These are phyloP conservation scores for Cyanodermella asteris DNA, from an alignment of 2,329 filamentous ascomycete genomes.

Conservation along the genomic window DNA sequence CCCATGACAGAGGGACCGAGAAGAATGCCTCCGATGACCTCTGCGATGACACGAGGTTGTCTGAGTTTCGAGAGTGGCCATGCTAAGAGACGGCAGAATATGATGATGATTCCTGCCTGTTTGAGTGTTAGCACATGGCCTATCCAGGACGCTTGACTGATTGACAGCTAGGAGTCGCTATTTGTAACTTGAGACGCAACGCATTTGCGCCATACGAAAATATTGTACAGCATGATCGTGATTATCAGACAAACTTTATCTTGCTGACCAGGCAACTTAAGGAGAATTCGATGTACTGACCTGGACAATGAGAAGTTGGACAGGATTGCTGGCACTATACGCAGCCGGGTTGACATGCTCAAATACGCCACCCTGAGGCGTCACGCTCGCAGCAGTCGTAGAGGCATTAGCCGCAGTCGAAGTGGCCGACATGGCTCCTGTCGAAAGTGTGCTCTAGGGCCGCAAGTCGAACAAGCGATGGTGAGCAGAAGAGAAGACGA, in stretches of 20 bases:
- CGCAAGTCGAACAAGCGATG: too few species aligned
- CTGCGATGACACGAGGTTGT: constrained; percentile 64
- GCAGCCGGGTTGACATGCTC: constrained; percentile 46
- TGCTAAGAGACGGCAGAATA: constrained; percentile 52
- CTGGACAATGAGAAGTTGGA: constrained; percentile 58
- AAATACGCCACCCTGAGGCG: constrained; percentile 45
- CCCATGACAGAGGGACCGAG: constrained; percentile 78
- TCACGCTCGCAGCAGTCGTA: constrained; percentile 15
- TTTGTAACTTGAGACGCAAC: constrained; percentile 1
- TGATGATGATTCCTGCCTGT: constrained; percentile 49
- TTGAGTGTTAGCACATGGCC: not conserved
- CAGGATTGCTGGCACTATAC: constrained; percentile 49
- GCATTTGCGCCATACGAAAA: too few species aligned
- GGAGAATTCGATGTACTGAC: constrained; percentile 20
- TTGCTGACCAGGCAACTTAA: too few species aligned
- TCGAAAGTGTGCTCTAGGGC: too few species aligned
- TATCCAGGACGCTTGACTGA: too few species aligned
- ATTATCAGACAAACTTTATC: not conserved
- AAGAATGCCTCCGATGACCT: constrained; percentile 67
- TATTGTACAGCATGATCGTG: not conserved
- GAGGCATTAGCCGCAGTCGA: too few species aligned
- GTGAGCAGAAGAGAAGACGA: too few species aligned
- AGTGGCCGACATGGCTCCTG: too few species aligned
- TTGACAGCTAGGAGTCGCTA: constrained; percentile 2
- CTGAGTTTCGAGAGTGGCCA: constrained; percentile 56